Base-by-base conservation (phyloP, 192 early-diverging fungal genomes). In the Entomortierella beljakovae region DNA sequence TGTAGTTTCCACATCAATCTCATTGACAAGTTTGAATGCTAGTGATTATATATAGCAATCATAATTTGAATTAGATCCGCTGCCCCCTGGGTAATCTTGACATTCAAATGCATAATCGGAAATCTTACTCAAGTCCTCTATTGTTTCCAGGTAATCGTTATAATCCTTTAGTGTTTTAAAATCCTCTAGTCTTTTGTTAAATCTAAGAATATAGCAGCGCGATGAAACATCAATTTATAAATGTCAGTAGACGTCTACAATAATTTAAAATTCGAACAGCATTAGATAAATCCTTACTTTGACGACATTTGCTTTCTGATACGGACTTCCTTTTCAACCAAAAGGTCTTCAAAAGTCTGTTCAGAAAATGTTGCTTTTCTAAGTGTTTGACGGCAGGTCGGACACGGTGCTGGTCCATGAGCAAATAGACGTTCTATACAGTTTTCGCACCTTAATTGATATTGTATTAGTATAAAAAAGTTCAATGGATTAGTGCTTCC, bases 291-390 rank as follows among this genome's bases (percentile, higher is more conserved):
- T n/a, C 26, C 85, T 60, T 87, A 92, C 91, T 84, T 87, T 71
- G 84, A 82, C 7, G 92, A 86, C 62, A 94, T 85, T 48, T 90
- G 88, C 68, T 89, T 93, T 56, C 97, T 83, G 51, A 94, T 91
- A 22, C 91, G 88, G 26, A 99, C 92, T 79, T 99, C 97, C 82
- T 95, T 97, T 68, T 99, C 97, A 13, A 98, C 96, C 3, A 87
- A 87, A 25, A 99, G 85, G 79, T 99, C 95, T 80, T 98, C 97
- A 82, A 99, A 99, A 20, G 92, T 94, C 50, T 95, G 96, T 49
- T 87, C 86, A 57, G 92, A 90, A 83, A 97, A 98, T 42, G 94
- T 87, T 64, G 84, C 88, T 68, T 95, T 96, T 64, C 94, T 82
- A 49, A 99, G 86, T 18, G 89, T 91, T 46, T 85, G 85, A 22